Conservation (phyloP, 441 rosid species). For the Hura crepitans region DNA sequence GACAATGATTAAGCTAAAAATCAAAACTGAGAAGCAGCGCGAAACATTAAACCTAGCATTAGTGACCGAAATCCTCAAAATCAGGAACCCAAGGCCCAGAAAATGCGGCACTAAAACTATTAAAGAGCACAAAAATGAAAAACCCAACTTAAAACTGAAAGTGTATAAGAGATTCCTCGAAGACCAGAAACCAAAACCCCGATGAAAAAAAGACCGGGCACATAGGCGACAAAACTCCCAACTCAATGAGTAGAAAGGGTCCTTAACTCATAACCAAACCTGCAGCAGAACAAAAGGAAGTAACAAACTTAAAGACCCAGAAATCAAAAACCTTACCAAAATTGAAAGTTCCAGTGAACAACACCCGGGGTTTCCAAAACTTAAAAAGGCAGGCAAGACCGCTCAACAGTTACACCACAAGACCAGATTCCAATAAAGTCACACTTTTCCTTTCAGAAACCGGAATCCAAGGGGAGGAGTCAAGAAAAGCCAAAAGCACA, state of each 20-base stretch:
- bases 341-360: slow-evolving; percentile 4
- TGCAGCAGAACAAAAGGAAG: background rate
- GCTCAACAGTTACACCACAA: slow-evolving; percentile 24
- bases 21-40: slow-evolving; percentile 5
- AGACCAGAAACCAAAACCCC: too few species aligned
- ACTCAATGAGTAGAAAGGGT: background rate
- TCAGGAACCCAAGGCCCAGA: slow-evolving; percentile 11
- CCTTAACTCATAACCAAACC: slow-evolving; percentile 2
- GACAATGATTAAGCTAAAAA: slow-evolving; percentile 6
- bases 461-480: slow-evolving; percentile 38
- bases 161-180: too few species aligned
- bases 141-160: background rate
- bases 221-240: slow-evolving; percentile 10
- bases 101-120: background rate
- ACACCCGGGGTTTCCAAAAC: slow-evolving; percentile 12
- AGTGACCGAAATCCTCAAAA: slow-evolving; percentile 17
- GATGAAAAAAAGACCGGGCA: background rate
- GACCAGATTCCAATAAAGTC: slow-evolving; percentile 44
- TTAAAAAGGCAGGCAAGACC: slow-evolving; percentile 26
- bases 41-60: background rate
- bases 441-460: slow-evolving; percentile 33
- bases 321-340: slow-evolving; percentile 12
- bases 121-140: background rate
- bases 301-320: background rate
- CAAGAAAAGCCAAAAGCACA: slow-evolving; percentile 21